Evolutionary conservation across 2,329 filamentous ascomycete species (phyloP), one percentile per base, ranked within the genome.

Genomic region (Penicillium sp.): DNA sequence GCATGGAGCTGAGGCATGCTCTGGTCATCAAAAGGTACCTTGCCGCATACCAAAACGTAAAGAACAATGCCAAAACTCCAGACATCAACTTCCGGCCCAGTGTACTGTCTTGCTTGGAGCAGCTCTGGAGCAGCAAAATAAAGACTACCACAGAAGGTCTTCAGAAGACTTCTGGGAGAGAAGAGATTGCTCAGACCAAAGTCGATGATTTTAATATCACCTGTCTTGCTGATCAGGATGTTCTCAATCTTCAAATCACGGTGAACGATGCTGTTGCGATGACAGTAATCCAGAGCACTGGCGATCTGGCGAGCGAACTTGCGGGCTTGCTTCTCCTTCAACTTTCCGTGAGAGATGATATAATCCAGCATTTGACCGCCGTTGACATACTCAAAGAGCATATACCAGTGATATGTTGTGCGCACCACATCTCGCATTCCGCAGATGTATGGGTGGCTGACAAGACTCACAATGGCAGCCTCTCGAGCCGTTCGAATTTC

Each of bases 361-460:
- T 98, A 99, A 79, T 99, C 95, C 60, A 99, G 87, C 95, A 99
- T 98, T 78, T 99, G 95, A 19, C 95, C 95, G 48, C 95, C 95
- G 71, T 99, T 97, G 76, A 99, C 95, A 74, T 95, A 97, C 78
- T 99, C 95, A 71, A 96, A 99, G 51, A 99, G 87, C 95, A 99
- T 99, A 77, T 99, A 99, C 95, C 95, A 99, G 76, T 99, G 95
- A 74, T 97, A 95, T 70, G 95, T 93, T 50, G 95, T 98, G 56
- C 93, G 89, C 55, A 98, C 90, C 26, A 97, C 92, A 77, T 99
- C 95, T 64, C 92, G 87, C 84, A 99, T 90, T 57, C 90, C 92
- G 74, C 95, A 98, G 57, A 99, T 96, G 71, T 96, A 96, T 14
- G 93, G 95, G 70, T 98, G 95, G 70, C 92, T 91, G 56, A 97